phyloP scores from a whole-genome alignment of 768 basidiomycete species.

The Exidia glandulosa region DNA sequence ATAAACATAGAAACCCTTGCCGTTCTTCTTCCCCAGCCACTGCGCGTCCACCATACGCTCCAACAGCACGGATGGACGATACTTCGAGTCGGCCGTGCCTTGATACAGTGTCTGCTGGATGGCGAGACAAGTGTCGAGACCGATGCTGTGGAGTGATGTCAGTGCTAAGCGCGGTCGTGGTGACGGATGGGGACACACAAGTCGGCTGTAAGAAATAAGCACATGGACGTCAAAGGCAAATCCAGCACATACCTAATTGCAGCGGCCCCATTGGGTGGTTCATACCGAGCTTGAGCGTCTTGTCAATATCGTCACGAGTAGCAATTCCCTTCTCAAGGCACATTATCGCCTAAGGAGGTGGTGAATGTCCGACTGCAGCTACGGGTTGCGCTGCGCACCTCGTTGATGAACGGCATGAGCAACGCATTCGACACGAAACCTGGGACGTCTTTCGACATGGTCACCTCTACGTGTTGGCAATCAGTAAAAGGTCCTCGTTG shows the following conservation, averaged over 20 bases:
- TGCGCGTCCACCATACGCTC: conserved; percentile 95
- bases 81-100: conserved; percentile 89
- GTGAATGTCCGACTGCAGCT: neutral
- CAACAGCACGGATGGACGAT: conserved; percentile 80
- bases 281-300: conserved; percentile 88
- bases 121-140: conserved; percentile 92
- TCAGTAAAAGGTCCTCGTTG: neutral
- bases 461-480: conserved; percentile 53
- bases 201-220: conserved; percentile 44
- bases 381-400: conserved; percentile 32
- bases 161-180: neutral
- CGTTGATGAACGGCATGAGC: conserved; percentile 96
- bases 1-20: conserved; percentile 94
- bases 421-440: conserved; percentile 93
- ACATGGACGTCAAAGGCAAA: neutral
- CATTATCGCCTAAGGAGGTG: conserved; percentile 65
- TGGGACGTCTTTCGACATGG: conserved; percentile 82
- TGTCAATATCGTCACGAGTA: conserved; percentile 90
- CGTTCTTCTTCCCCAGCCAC: conserved; percentile 87
- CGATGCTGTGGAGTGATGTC: conserved; percentile 48
- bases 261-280: conserved; percentile 91
- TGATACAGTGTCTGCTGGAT: conserved; percentile 85
- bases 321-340: conserved; percentile 90
- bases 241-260: conserved; percentile 52
- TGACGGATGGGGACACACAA: conserved; percentile 41